A percentile compares a stretch with the other conserved stretches of the same genome.
Evolutionary conservation across 768 basidiomycete species (phyloP).

Genomic region (Suillus fuscotomentosus): DNA sequence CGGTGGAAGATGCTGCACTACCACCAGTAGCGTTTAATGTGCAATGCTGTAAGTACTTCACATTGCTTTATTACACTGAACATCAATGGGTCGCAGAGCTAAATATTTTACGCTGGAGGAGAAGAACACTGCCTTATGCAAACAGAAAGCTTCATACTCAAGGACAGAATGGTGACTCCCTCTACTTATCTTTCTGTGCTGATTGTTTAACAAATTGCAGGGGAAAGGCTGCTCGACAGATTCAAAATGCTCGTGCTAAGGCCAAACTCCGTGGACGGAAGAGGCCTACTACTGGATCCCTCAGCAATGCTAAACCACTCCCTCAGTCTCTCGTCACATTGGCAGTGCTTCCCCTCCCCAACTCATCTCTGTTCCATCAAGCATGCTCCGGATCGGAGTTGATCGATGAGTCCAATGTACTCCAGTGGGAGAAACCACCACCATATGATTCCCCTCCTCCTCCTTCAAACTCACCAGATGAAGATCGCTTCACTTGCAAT

Average conservation of each 20-base stretch:
- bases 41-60: neutral
- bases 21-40: neutral
- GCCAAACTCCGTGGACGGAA: neutral
- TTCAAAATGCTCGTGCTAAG: neutral
- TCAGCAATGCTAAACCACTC: neutral
- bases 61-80: neutral
- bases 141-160: constrained; percentile 2
- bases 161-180: neutral
- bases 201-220: constrained; percentile 1
- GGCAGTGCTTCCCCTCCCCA: constrained; percentile 1
- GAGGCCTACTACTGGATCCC: neutral
- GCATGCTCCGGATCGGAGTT: neutral
- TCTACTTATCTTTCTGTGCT: neutral
- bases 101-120: constrained; percentile 2
- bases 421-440: neutral
- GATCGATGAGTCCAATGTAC: constrained; percentile 2
- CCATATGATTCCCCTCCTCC: constrained; percentile 4
- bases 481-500: constrained; percentile 1
- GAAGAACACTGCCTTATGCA: neutral
- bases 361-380: constrained; percentile 1
- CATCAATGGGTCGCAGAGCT: constrained; percentile 3
- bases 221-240: neutral
- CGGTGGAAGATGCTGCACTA: neutral
- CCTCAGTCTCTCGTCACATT: neutral
- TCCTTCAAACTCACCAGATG: constrained; percentile 1